Evolutionary conservation across 2,329 filamentous ascomycete genomes (phyloP), one percentile per base, ranked within the genome.

Genomic region (Elsinoe ampelina): DNA sequence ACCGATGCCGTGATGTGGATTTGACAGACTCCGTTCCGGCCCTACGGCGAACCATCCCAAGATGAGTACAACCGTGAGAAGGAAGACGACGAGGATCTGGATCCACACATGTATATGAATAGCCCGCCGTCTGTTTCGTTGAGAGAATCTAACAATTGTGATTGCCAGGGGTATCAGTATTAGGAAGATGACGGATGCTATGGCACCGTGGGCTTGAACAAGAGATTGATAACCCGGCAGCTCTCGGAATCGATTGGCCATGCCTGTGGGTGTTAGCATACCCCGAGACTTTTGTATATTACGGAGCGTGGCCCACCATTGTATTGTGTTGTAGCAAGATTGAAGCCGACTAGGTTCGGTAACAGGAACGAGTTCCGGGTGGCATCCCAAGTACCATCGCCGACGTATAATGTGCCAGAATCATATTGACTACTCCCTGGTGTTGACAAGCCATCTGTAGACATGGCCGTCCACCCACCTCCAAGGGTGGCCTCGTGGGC

Each of bases 1-100:
- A 12, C 88, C 88, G 61, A 93, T 92, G 60, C 86, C 87, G 70
- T 95, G 88, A 68, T 95, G 88, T 0, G 88, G 88, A 67, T 95
- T 95, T 7, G 85, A 84, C 64, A 90, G 72, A 62, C 80, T 87
- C 58, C 87, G 78, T 43, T 78, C 75, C 0, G 84, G 82, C 0
- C 88, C 88, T 11, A 93, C 88, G 10, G 89, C 87, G 63, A 90
- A 84, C 72, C 82, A 91, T 6, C 87, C 88, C 11, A 90, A 75
- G 43, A 87, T 77, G 60, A 95, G 85, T 7, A 88, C 78, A 11
- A 85, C 85, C 0, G 87, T 86, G 5, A 83, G 75, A 57, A 92
- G 71, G 15, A 84, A 73, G 10, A 87, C 77, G 1, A 84, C 82
- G 58, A 90, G 68, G 55, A 89, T 78, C 58, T 92, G 83, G 15